phyloP scores from a whole-genome alignment of 345 rosid genomes.

The Balakata baccata region DNA sequence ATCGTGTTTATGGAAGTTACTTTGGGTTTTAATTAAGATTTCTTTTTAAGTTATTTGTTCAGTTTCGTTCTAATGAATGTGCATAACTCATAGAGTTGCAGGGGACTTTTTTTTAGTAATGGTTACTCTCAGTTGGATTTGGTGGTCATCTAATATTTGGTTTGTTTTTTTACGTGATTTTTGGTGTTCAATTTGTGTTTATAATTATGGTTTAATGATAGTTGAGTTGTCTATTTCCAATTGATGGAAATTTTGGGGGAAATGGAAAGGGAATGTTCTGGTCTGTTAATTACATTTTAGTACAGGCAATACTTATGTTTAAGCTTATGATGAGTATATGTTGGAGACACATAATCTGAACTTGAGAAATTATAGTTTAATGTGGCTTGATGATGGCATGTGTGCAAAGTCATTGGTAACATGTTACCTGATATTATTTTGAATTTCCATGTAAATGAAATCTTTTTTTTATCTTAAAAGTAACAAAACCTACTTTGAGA shows the following conservation, averaged over 20 bases:
- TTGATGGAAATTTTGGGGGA: neutral
- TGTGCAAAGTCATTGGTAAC: neutral
- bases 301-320: no score
- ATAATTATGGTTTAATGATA: neutral
- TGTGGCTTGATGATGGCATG: neutral
- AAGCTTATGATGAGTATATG: neutral
- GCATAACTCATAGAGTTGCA: constrained; percentile 1
- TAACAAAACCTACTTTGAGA: neutral
- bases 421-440: neutral
- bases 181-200: neutral
- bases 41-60: neutral
- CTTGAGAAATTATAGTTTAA: neutral
- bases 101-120: neutral
- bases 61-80: neutral
- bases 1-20: no score
- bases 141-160: neutral
- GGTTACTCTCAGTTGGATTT: neutral
- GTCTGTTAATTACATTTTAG: no score
- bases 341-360: neutral
- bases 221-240: constrained; percentile 9
- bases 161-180: neutral
- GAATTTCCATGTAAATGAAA: neutral
- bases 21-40: no score
- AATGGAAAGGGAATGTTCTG: neutral
- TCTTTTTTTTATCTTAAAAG: no score